Percentiles rank a stretch among this genome's conserved stretches.
Evolutionary conservation across 192 early-diverging fungal species (phyloP).

Genomic region (Coemansia sp.): DNA sequence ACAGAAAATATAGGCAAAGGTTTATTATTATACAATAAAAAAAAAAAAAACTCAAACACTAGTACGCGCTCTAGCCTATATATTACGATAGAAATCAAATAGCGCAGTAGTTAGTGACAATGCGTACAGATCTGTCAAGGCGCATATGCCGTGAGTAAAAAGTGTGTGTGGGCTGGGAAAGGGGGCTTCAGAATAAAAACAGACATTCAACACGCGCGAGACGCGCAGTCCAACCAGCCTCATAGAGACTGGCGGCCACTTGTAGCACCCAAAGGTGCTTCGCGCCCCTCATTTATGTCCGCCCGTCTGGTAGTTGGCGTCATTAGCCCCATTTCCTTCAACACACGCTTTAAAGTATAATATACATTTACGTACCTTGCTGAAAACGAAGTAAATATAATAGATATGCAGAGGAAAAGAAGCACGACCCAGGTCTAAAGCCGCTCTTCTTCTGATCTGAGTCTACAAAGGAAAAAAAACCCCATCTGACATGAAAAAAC

Average conservation of each 20-base stretch:
- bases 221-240: conserved; percentile 48
- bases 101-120: background rate
- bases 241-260: conserved; percentile 39
- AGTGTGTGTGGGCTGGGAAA: background rate
- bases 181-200: conserved; percentile 46
- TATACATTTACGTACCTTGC: background rate
- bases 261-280: conserved; percentile 29
- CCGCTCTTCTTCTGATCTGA: too few relatives aligned
- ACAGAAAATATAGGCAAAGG: too few relatives aligned
- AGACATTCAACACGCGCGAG: conserved; percentile 55
- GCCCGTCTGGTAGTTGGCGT: conserved; percentile 53
- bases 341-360: background rate
- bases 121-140: background rate
- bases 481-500: background rate
- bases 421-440: background rate
- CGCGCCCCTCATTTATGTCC: conserved; percentile 49
- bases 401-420: background rate
- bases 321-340: conserved; percentile 26
- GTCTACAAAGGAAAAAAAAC: too few relatives aligned
- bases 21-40: too few relatives aligned
- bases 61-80: background rate
- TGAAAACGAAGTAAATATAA: background rate
- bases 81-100: background rate
- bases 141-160: background rate
- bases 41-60: too few relatives aligned